Evolutionary conservation across 2,329 filamentous ascomycete species (phyloP), one percentile per base, ranked within the genome.

Genomic region (Samsoniella hepiali): DNA sequence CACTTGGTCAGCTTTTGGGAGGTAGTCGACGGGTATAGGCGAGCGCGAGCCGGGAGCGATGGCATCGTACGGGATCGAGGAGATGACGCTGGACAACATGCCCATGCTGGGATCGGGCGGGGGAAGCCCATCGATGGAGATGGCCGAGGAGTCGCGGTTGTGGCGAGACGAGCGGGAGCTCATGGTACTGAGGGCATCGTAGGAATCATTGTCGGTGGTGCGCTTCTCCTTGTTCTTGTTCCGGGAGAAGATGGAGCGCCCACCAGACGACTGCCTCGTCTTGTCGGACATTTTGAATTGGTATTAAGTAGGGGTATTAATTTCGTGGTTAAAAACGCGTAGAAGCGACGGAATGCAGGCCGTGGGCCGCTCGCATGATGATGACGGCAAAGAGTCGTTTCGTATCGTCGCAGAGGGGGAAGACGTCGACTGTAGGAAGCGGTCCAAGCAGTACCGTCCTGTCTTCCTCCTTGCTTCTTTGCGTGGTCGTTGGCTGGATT

Each of bases 201-300:
- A 82, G 69, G 81, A 80, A 72, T 88, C 85, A 69, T 85, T 82
- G 74, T 86, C 84, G 66, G 81, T 77, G 74, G 88, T 85, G 74
- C 88, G 87, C 71, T 85, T 84, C 70, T 84, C 82, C 71, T 85
- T 91, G 77, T 96, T 90, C 79, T 92, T 95, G 78, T 88, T 90
- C 73, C 93, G 87, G 72, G 91, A 93, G 80, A 97, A 97, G 81
- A 97, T 92, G 67, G 89, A 91, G 73, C 88, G 89, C 72, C 83
- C 83, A 70, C 79, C 79, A 63, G 91, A 93, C 68, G 90, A 92
- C 81, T 94, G 90, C 77, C 91, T 88, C 72, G 89, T 83, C 80
- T 93, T 92, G 80, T 91, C 89, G 80, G 85, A 82, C 71, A 87
- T 81, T 86, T 86, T 86, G 72, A 69, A 11, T 38, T 36, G 27